These are phyloP conservation scores for Ustilago esculenta DNA, from an alignment of 1,284 basidiomycete genomes.

Conservation along the genomic window DNA sequence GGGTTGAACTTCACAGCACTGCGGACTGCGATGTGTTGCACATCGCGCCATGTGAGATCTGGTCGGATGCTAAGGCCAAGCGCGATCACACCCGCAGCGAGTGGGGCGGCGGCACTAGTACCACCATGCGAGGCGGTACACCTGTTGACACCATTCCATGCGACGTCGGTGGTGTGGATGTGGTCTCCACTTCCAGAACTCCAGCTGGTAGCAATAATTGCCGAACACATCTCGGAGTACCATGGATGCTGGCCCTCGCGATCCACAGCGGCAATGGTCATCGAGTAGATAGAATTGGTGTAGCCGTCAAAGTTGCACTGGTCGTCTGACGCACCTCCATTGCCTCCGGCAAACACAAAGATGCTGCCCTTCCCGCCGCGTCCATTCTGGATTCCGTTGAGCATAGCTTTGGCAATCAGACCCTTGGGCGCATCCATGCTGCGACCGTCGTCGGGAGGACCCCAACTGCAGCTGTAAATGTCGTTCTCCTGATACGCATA, in stretches of 20 bases:
- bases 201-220: slow-evolving; percentile 95
- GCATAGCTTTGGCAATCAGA: slow-evolving; percentile 90
- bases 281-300: slow-evolving; percentile 95
- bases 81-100: slow-evolving; percentile 71
- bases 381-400: slow-evolving; percentile 93
- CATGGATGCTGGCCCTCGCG: slow-evolving; percentile 91
- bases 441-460: slow-evolving; percentile 92
- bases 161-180: slow-evolving; percentile 85
- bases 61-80: slow-evolving; percentile 70
- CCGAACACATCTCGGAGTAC: slow-evolving; percentile 96
- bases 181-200: slow-evolving; percentile 90
- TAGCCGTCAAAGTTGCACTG: slow-evolving; percentile 99
- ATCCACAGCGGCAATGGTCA: slow-evolving; percentile 94
- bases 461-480: slow-evolving; percentile 97
- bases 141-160: slow-evolving; percentile 74
- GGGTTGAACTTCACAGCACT: slow-evolving; percentile 83
- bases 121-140: slow-evolving; percentile 90
- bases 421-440: slow-evolving; percentile 95
- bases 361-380: slow-evolving; percentile 89
- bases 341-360: slow-evolving; percentile 97
- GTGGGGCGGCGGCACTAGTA: slow-evolving; percentile 96
- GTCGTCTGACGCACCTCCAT: slow-evolving; percentile 88
- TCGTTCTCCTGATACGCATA: slow-evolving; percentile 90
- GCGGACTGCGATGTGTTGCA: slow-evolving; percentile 88
- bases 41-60: slow-evolving; percentile 94